Evolutionary conservation across 2,329 filamentous ascomycete genomes (phyloP).

Genomic region (Elsinoe perseae): DNA sequence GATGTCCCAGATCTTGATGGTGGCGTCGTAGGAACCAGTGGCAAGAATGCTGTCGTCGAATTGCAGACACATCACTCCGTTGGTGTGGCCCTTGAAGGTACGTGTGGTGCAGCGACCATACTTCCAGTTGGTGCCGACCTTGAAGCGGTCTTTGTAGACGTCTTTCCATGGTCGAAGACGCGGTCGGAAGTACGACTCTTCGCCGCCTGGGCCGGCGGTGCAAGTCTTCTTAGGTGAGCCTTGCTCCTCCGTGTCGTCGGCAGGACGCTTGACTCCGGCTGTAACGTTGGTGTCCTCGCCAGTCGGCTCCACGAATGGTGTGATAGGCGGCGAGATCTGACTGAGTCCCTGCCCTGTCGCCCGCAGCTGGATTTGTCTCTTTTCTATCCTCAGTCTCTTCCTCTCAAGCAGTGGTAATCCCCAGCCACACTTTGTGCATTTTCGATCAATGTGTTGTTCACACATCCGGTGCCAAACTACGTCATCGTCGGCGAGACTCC

Average conservation of each 20-base stretch:
- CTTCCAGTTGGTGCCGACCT: slow-evolving; percentile 96
- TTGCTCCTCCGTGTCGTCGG: slow-evolving; percentile 13
- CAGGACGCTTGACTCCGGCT: slow-evolving; percentile 18
- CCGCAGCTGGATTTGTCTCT: slow-evolving; percentile 69
- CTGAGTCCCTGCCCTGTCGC: slow-evolving; percentile 53
- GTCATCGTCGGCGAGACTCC: slow-evolving; percentile 86
- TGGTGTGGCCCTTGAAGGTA: slow-evolving; percentile 77
- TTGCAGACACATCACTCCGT: slow-evolving; percentile 72
- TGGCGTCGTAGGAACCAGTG: slow-evolving; percentile 90
- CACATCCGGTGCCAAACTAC: slow-evolving; percentile 98
- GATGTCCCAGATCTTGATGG: slow-evolving; percentile 93
- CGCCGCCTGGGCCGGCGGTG: slow-evolving; percentile 19
- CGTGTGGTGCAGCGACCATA: slow-evolving; percentile 81
- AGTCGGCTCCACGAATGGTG: slow-evolving; percentile 38
- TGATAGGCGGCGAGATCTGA: slow-evolving; percentile 45
- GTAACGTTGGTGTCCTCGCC: not conserved
- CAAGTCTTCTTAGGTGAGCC: slow-evolving; percentile 30
- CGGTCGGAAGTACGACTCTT: slow-evolving; percentile 41
- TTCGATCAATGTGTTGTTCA: slow-evolving; percentile 89
- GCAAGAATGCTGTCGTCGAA: slow-evolving; percentile 87
- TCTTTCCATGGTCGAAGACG: slow-evolving; percentile 78
- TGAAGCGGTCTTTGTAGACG: slow-evolving; percentile 90
- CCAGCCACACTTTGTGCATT: slow-evolving; percentile 94
- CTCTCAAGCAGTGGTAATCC: slow-evolving; percentile 82
- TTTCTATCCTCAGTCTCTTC: slow-evolving; percentile 79